phyloP scores from a whole-genome alignment of 129 eudicot genomes.

The Escallonia rubra region DNA sequence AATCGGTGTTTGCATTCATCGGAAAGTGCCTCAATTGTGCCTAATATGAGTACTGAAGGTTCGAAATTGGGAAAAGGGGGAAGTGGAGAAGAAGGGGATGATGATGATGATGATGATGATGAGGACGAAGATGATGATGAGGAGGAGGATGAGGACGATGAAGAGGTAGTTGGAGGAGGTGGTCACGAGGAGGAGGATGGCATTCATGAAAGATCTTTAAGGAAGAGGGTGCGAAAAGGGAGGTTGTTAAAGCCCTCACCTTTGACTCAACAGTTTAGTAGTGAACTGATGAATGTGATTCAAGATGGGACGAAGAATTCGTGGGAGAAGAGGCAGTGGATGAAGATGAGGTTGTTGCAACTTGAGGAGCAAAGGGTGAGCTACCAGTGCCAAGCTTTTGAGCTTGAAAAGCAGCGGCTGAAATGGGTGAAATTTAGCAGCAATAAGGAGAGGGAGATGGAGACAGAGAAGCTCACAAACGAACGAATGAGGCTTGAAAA shows the following conservation, averaged over 20 bases:
- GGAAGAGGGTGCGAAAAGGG: constrained; percentile 14
- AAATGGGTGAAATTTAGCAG: constrained; percentile 71
- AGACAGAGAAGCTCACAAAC: constrained; percentile 51
- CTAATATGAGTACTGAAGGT: constrained; percentile 11
- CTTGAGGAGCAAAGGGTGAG: constrained; percentile 61
- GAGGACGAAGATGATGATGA: constrained; percentile 12
- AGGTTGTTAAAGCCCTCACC: neutral
- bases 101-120: constrained; percentile 29
- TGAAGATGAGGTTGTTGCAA: constrained; percentile 46
- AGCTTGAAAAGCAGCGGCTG: constrained; percentile 58
- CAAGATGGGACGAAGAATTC: constrained; percentile 41
- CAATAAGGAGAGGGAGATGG: constrained; percentile 82
- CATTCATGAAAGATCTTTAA: constrained; percentile 7
- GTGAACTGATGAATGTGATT: constrained; percentile 35
- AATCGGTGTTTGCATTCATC: constrained; percentile 45
- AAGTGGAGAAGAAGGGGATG: constrained; percentile 16
- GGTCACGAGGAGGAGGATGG: constrained; percentile 15
- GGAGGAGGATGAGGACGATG: constrained; percentile 18
- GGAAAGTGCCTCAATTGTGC: constrained; percentile 17
- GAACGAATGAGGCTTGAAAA: constrained; percentile 69
- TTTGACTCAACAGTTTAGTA: constrained; percentile 29
- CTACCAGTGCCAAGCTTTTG: constrained; percentile 45
- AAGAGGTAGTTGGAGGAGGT: constrained; percentile 31
- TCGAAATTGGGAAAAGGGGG: constrained; percentile 14
- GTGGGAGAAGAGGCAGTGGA: constrained; percentile 71